Base-by-base conservation (phyloP, 805 yeast species). In the Wickerhamia fluorescens region DNA sequence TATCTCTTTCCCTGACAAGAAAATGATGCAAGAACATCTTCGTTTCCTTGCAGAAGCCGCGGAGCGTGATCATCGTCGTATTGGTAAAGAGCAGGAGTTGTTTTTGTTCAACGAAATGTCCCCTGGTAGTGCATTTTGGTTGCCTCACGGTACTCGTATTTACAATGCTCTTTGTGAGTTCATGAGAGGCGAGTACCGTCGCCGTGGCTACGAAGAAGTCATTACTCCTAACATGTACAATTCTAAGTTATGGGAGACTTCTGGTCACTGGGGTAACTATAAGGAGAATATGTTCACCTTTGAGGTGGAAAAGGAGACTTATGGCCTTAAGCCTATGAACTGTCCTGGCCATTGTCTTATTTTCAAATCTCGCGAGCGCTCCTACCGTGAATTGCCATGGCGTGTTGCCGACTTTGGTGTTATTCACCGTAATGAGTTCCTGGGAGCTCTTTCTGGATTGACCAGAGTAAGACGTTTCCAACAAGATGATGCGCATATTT, bases 191-290 rank as follows among this genome's bases (percentile, higher is more conserved):
- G 95, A 92, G 66, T 92, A 92, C 65, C 78, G 81, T 53, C 77
- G 74, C 62, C 81, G 98, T 61, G 97, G 96, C 22, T 92, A 83
- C 59, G 96, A 92, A 41, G 99, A 92, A 68, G 98, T 92, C 42
- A 89, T 92, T 56, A 88, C 98, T 38, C 99, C 99, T 51, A 92
- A 92, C 68, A 92, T 92, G 97, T 92, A 75, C 75, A 89, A 88
- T 68, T 66, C 96, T 37, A 89, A 89, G 62, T 72, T 92, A 49
- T 92, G 99, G 99, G 95, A 89, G 68, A 83, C 92, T 32, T 88
- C 97, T 8, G 98, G 98, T 43, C 98, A 92, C 62, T 92, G 97
- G 98, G 94, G 73, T 25, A 92, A 92, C 66, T 92, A 92, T 64
- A 81, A 86, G 57, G 98, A 92, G 57, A 86, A 92, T 60, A 92